These are phyloP conservation scores for Xylariomycetidae sp. DNA, from an alignment of 2,329 filamentous ascomycete genomes.

Conservation along the genomic window DNA sequence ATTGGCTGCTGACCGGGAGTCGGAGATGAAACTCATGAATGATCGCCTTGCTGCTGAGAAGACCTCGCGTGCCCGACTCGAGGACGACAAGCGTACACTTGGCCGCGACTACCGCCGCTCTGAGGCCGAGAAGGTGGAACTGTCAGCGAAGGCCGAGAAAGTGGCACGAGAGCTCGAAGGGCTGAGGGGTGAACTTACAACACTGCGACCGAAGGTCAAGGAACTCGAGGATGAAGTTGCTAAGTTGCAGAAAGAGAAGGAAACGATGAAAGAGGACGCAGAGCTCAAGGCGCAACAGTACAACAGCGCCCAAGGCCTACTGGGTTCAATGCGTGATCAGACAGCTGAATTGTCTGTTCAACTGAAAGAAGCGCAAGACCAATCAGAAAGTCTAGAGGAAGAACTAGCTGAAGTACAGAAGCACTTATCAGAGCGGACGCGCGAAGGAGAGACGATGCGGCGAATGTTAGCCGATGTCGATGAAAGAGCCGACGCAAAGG, in stretches of 20 bases:
- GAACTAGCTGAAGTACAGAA: constrained; percentile 86
- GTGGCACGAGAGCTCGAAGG: constrained; percentile 64
- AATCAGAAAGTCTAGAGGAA: constrained; percentile 84
- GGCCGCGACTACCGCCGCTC: constrained; percentile 73
- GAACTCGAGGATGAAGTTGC: constrained; percentile 71
- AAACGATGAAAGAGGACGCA: constrained; percentile 69
- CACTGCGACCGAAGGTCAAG: constrained; percentile 55
- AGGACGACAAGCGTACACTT: constrained; percentile 71
- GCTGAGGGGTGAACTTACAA: constrained; percentile 68
- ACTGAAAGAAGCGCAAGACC: constrained; percentile 80
- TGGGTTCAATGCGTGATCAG: constrained; percentile 92
- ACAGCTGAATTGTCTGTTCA: constrained; percentile 82
- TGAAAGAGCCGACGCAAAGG: constrained; percentile 71
- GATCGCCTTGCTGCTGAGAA: constrained; percentile 75
- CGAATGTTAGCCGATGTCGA: constrained; percentile 83
- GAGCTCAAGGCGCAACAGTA: constrained; percentile 84
- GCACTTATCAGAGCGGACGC: constrained; percentile 78
- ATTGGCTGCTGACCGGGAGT: constrained; percentile 67
- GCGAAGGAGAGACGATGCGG: constrained; percentile 94
- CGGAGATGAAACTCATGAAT: constrained; percentile 71
- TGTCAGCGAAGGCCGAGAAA: constrained; percentile 69
- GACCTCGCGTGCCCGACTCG: constrained; percentile 64
- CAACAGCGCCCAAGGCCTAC: constrained; percentile 74
- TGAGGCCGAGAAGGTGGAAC: constrained; percentile 75
- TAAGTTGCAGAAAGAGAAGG: constrained; percentile 64